A percentile compares a stretch with the other conserved stretches of the same genome.
Conservation (phyloP, 148 eudicot species). For the Dysphania ambrosioides region DNA sequence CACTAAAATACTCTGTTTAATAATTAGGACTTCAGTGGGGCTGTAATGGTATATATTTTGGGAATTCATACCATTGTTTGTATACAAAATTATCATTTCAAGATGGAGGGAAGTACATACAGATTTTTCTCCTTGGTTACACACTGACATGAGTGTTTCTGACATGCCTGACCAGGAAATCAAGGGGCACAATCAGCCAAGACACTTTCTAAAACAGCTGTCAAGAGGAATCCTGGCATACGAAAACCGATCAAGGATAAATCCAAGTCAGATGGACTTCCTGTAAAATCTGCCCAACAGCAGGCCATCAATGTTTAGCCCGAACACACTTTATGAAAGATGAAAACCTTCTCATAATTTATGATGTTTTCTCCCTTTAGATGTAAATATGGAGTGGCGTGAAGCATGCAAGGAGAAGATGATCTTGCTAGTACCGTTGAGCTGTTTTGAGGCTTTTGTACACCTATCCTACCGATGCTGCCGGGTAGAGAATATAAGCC, state of each 20-base stretch:
- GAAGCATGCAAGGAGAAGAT: conserved; percentile 7
- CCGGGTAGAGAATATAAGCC: conserved; percentile 3
- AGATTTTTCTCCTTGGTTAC: background rate
- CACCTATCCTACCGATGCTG: conserved; percentile 3
- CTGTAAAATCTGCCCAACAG: conserved; percentile 29
- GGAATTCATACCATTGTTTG: background rate
- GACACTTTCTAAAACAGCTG: conserved; percentile 39
- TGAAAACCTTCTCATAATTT: background rate
- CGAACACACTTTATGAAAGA: background rate
- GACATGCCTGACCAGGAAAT: conserved; percentile 40
- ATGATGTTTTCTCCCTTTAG: background rate
- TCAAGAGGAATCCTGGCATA: conserved; percentile 36
- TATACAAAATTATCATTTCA: background rate
- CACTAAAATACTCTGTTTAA: too few relatives aligned
- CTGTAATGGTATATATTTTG: too few relatives aligned
- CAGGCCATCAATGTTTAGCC: conserved; percentile 16
- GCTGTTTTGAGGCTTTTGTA: conserved; percentile 6
- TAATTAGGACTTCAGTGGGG: background rate
- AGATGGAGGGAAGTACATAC: background rate
- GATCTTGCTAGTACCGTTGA: background rate
- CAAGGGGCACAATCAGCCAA: conserved; percentile 42
- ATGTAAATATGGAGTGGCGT: conserved; percentile 29
- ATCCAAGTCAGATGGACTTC: conserved; percentile 33
- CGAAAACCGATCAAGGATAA: conserved; percentile 44
- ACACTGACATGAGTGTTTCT: background rate